Evolutionary conservation across 805 yeast species (phyloP), one percentile per base, ranked within the genome.

Genomic region (Yamadazyma endophytica): DNA sequence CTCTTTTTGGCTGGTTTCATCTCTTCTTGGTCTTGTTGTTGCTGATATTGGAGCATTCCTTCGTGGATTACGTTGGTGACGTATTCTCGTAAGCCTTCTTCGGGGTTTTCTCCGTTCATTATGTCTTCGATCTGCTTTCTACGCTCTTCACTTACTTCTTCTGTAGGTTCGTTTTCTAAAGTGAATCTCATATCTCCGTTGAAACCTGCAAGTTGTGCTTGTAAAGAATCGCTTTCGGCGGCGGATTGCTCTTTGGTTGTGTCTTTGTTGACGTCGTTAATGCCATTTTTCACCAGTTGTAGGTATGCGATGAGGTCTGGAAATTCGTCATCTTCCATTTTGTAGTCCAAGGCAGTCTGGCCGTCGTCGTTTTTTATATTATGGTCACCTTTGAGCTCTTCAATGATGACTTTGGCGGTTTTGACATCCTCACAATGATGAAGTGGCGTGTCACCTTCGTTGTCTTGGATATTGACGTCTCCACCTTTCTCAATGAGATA

Each of bases 381-480:
- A 51, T 63, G 70, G 55, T 86, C 82, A 0, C 90, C 96, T 4
- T 73, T 68, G 19, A 79, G 68, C 31, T 76, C 75, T 42, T 79
- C 85, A 0, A 92, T 68, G 32, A 92, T 61, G 15, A 68, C 46
- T 42, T 71, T 74, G 1, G 95, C 97, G 1, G 77, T 70, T 2
- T 52, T 62, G 0, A 74, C 58, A 33, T 78, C 82, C 50, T 92
- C 99, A 14, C 78, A 85, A 44, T 87, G 94, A 54, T 90, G 97
- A 39, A 92, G 64, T 1, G 99, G 97, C 0, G 97, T 82, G 48
- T 92, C 99, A 2, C 97, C 97, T 43, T 94, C 98, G 14, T 60
- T 60, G 46, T 92, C 99, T 36, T 69, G 77, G 19, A 89, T 63
- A 53, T 92, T 88, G 15, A 88, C 73, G 50, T 92, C 80, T 5